Base-by-base conservation (phyloP, 768 basidiomycete genomes). In the Exidia glandulosa region DNA sequence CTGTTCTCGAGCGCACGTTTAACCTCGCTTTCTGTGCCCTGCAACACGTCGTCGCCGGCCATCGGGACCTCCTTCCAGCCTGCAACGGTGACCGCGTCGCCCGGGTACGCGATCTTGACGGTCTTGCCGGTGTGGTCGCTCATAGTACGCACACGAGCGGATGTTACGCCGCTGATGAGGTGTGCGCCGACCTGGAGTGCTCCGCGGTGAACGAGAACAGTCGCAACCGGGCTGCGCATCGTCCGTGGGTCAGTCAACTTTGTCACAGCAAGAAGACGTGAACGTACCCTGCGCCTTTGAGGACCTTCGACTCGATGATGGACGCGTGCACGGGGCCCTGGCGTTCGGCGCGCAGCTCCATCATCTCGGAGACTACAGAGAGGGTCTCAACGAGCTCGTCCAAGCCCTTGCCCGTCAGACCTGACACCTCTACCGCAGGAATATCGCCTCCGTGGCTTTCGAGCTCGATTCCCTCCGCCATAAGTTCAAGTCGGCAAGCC, bases 1-100 rank as follows among this genome's bases (percentile, higher is more conserved):
- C 96, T 84, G 71, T 96, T 97, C 3, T 76, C 73, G 5, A 94
- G 73, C 0, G 93, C 94, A 63, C 83, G 87, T 75, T 95, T 95
- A 62, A 96, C 81, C 52, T 94, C 88, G 30, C 81, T 74, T 67
- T 97, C 94, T 3, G 78, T 74, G 2, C 87, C 90, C 60, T 89
- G 83, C 23, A 98, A 75, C 3, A 95, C 88, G 66, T 96, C 88
- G 65, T 98, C 93, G 6, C 96, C 96, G 23, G 93, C 93, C 25
- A 77, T 75, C 0, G 96, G 96, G 13, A 99, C 79, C 12, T 86
- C 82, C 70, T 92, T 96, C 96, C 96, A 99, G 1, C 96, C 96
- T 1, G 91, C 88, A 4, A 97, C 86, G 32, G 85, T 88, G 33
- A 96, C 85, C 1, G 96, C 94, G 74, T 82, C 88, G 7, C 95